A percentile compares a stretch with the other conserved stretches of the same genome.
Conservation (phyloP, 495 filamentous ascomycete species). For the Sordaria brevicollis region DNA sequence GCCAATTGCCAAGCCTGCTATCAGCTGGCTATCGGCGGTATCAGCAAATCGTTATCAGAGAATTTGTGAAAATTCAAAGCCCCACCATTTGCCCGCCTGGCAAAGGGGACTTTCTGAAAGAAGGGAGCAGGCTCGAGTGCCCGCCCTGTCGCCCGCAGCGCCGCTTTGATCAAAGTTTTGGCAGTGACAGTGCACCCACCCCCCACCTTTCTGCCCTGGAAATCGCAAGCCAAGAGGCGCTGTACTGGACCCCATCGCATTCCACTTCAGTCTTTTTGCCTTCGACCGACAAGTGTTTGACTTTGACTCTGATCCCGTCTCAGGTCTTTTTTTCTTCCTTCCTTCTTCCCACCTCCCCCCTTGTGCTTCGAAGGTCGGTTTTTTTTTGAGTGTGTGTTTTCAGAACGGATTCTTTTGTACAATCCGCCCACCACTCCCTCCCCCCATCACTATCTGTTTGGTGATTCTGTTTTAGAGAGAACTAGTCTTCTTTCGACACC, state of each 20-base stretch:
- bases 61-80: constrained; percentile 24
- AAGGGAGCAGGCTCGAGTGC: constrained; percentile 4
- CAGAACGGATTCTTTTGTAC: not conserved
- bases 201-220: constrained; percentile 6
- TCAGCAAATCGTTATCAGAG: constrained; percentile 16
- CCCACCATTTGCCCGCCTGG: constrained; percentile 14
- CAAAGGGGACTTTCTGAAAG: constrained; percentile 3
- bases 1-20: constrained; percentile 11
- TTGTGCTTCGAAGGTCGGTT: not conserved
- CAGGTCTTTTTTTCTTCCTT: not conserved
- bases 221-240: not conserved
- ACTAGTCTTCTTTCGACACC: not conserved
- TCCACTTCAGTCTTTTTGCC: too few species aligned
- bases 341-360: not conserved
- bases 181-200: not conserved
- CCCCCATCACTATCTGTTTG: not conserved
- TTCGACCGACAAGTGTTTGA: not conserved
- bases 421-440: not conserved
- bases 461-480: not conserved
- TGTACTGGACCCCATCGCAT: not conserved
- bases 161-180: constrained; percentile 1
- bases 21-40: constrained; percentile 5
- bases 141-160: constrained; percentile 16
- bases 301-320: not conserved
- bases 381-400: not conserved